phyloP scores from a whole-genome alignment of 768 basidiomycete species.

The Wakefieldia striispora region DNA sequence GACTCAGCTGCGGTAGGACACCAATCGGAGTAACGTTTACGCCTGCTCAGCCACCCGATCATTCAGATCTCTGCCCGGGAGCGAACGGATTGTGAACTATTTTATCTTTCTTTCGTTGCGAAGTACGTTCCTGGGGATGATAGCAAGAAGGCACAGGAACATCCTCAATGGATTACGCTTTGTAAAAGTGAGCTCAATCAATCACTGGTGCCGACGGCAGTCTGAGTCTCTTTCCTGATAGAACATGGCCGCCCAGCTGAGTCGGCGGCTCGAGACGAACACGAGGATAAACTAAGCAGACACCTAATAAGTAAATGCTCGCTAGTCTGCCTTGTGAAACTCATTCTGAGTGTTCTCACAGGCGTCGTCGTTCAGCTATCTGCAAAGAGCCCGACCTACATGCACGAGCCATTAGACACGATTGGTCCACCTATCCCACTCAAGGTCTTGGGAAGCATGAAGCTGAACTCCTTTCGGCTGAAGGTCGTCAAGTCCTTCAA shows the following conservation, averaged over 20 bases:
- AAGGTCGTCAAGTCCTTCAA: constrained; percentile 57
- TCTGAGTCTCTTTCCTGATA: constrained; percentile 24
- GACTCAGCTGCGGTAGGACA: constrained; percentile 61
- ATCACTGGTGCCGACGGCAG: not conserved
- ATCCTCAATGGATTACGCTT: constrained; percentile 66
- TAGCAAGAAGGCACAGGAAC: constrained; percentile 43
- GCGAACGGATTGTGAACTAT: constrained; percentile 77
- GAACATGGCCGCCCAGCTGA: constrained; percentile 58
- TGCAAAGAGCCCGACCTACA: constrained; percentile 20
- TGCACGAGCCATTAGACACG: constrained; percentile 11
- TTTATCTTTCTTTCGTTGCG: constrained; percentile 70
- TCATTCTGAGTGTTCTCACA: constrained; percentile 14
- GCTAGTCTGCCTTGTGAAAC: not conserved
- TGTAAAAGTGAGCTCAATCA: constrained; percentile 50
- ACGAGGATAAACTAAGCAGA: constrained; percentile 54
- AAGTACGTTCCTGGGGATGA: constrained; percentile 41
- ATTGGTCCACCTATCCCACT: constrained; percentile 32
- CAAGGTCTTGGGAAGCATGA: constrained; percentile 68
- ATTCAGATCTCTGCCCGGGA: constrained; percentile 66
- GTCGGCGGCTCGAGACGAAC: constrained; percentile 23
- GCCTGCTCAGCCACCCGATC: constrained; percentile 8
- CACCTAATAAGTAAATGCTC: constrained; percentile 55
- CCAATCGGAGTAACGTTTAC: constrained; percentile 1
- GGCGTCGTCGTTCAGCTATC: constrained; percentile 32
- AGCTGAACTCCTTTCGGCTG: constrained; percentile 57